Base-by-base conservation (phyloP, 306 rosid genomes). In the Castanospermum australe region DNA sequence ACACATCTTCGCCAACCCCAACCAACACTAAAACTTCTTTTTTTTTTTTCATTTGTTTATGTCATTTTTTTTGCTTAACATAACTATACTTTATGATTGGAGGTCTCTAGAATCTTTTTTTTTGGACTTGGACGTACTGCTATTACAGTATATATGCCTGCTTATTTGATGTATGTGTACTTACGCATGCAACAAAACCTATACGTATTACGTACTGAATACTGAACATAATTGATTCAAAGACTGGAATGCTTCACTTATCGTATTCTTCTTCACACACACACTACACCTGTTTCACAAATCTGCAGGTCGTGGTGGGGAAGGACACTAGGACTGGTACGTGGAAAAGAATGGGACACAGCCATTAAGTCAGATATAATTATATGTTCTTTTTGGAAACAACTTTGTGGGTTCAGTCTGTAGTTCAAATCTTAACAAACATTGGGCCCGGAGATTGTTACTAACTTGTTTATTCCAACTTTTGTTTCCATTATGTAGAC, bases 391-490 rank as follows among this genome's bases (percentile, higher is more conserved):
- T 78, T 78, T 78, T 12, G 68, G 56, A 67, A 67, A 55, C 47
- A n/a, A 47, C 32, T 24, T 66, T 55, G 12, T 13, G 76, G 69
- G 82, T 67, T 42, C 67, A 61, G 81, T 78, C 70, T 30, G 45
- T 14, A 67, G 76, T 56, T 56, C 67, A 67, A 76, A 64, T 50
- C 13, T 64, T 36, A 30, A 56, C 62, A 57, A 56, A 41, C 57
- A 67, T 52, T 77, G 75, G 81, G 75, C 75, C 81, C 75, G 5
- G 59, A 51, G 42, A 67, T 67, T 77, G 68, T 66, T 45, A 67
- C 47, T 35, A 25, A 44, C 67, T 68, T 44, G 70, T 68, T 67
- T 77, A 52, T 77, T 64, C 55, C 28, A 20, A 36, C 66, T 77
- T 22, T 11, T 30, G n/a, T n/a, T n/a, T n/a, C n/a, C n/a, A n/a